Conservation (phyloP, 192 early-diverging fungal genomes). For the Coemansia sp. region DNA sequence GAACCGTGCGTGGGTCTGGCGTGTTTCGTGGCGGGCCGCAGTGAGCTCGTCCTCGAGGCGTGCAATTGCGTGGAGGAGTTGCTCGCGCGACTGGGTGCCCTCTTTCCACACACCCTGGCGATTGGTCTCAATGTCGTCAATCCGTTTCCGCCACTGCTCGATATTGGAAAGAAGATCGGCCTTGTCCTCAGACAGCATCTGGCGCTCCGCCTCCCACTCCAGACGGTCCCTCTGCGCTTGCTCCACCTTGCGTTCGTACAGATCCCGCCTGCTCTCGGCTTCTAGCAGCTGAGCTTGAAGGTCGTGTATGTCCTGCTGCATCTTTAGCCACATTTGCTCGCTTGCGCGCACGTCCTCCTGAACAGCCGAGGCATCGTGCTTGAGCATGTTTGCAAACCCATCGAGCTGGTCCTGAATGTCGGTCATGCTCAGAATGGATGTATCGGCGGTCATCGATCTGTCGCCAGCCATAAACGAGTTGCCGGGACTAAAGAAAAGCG, state of each 20-base stretch:
- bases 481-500: background rate
- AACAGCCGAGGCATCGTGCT: slow-evolving; percentile 33
- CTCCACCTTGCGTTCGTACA: slow-evolving; percentile 14
- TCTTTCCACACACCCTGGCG: slow-evolving; percentile 41
- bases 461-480: background rate
- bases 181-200: slow-evolving; percentile 28
- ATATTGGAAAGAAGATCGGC: slow-evolving; percentile 21
- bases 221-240: slow-evolving; percentile 19
- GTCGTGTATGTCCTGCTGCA: slow-evolving; percentile 27
- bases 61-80: slow-evolving; percentile 28
- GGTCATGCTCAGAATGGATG: slow-evolving; percentile 9
- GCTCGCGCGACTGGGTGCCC: slow-evolving; percentile 27
- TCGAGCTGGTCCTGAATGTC: slow-evolving; percentile 35
- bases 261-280: slow-evolving; percentile 22
- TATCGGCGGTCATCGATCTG: background rate
- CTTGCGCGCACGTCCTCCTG: slow-evolving; percentile 30
- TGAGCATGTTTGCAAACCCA: slow-evolving; percentile 28
- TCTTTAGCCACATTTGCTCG: slow-evolving; percentile 29
- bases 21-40: slow-evolving; percentile 3
- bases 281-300: slow-evolving; percentile 14
- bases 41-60: slow-evolving; percentile 25
- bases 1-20: background rate
- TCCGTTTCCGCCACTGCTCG: slow-evolving; percentile 35
- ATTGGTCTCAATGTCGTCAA: slow-evolving; percentile 35
- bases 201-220: slow-evolving; percentile 43